These are phyloP conservation scores for Diplodia seriata DNA, from an alignment of 2,329 filamentous ascomycete species.

Conservation along the genomic window DNA sequence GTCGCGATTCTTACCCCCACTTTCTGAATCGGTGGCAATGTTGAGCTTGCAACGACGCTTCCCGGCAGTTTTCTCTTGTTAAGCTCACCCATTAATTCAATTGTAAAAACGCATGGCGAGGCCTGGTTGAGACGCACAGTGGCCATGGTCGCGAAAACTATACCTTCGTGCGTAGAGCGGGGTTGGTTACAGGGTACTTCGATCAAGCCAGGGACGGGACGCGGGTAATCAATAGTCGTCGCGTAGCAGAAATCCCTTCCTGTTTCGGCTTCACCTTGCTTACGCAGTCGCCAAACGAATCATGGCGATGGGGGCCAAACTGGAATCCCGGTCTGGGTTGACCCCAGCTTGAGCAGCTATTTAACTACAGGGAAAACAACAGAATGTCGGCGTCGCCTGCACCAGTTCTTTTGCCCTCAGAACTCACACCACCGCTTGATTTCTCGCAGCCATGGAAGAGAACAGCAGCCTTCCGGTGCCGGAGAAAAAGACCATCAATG, in stretches of 20 bases:
- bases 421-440: not conserved
- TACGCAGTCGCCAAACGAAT: not conserved
- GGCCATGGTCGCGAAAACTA: too few species aligned
- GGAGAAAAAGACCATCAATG: not conserved
- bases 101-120: too few species aligned
- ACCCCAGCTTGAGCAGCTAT: not conserved
- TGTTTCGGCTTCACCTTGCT: not conserved
- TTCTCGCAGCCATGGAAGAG: constrained; percentile 10
- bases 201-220: not conserved
- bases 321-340: not conserved
- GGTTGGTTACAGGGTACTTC: not conserved
- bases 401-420: not conserved
- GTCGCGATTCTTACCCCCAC: not conserved
- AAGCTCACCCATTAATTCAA: too few species aligned
- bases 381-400: too few species aligned
- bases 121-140: too few species aligned
- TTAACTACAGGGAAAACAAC: not conserved
- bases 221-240: not conserved
- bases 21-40: not conserved
- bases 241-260: not conserved
- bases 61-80: too few species aligned
- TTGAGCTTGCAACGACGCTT: too few species aligned
- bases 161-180: not conserved
- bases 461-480: not conserved
- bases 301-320: not conserved